Evolutionary conservation across 1,139 yeast species (phyloP).

Genomic region (Kurtzmaniella quercitrusa): DNA sequence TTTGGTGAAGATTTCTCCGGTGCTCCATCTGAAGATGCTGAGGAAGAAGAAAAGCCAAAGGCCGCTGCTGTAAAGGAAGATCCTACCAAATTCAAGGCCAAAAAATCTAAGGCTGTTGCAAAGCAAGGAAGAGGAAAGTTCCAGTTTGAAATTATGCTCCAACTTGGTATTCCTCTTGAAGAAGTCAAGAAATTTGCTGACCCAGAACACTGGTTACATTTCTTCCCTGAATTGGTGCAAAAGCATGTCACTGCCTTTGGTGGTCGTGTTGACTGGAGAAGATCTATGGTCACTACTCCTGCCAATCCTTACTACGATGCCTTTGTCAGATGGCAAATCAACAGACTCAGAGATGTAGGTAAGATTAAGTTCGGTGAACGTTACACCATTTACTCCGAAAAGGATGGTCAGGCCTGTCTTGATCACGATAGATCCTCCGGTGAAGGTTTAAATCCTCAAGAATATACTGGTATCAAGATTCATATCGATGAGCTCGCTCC

Average conservation of each 20-base stretch:
- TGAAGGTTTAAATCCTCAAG: slow-evolving; percentile 97
- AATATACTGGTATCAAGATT: slow-evolving; percentile 90
- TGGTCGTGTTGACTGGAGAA: slow-evolving; percentile 97
- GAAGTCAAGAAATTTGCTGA: slow-evolving; percentile 88
- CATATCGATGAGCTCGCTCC: slow-evolving; percentile 58
- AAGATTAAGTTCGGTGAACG: slow-evolving; percentile 98
- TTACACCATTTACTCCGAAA: slow-evolving; percentile 94
- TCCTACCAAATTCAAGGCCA: slow-evolving; percentile 85
- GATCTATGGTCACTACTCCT: slow-evolving; percentile 93
- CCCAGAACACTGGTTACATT: slow-evolving; percentile 80
- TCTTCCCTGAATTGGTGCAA: slow-evolving; percentile 88
- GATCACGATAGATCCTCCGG: slow-evolving; percentile 98
- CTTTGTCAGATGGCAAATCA: slow-evolving; percentile 91
- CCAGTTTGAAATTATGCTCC: slow-evolving; percentile 95
- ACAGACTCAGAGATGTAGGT: slow-evolving; percentile 76
- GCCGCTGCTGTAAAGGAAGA: slow-evolving; percentile 56
- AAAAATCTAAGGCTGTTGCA: slow-evolving; percentile 88
- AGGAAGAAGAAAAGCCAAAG: slow-evolving; percentile 26
- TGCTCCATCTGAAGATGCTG: slow-evolving; percentile 58
- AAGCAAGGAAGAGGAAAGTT: slow-evolving; percentile 91
- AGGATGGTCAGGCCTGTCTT: slow-evolving; percentile 99
- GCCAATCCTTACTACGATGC: slow-evolving; percentile 94
- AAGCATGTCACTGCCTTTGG: slow-evolving; percentile 80
- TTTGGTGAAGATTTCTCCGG: slow-evolving; percentile 81
- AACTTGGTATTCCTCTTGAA: slow-evolving; percentile 78